Base-by-base conservation (phyloP, 805 yeast genomes). In the Ogataea pignaliae region DNA sequence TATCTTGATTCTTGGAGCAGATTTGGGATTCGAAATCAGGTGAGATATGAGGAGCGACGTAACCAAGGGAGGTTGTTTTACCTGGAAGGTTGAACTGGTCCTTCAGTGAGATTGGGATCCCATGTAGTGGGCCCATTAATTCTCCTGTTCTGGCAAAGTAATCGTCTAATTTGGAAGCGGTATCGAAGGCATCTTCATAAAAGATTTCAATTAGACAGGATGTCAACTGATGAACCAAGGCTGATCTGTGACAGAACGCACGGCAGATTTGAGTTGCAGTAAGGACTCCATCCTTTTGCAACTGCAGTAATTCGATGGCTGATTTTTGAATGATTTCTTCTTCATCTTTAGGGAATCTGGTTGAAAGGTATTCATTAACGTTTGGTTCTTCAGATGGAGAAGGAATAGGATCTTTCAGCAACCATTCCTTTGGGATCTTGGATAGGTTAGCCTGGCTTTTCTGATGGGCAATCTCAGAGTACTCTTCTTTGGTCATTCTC, bases 101-200 rank as follows among this genome's bases (percentile, higher is more conserved):
- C 51, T 73, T 73, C 35, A 72, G 56, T 0, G 76, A 72, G 15
- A 73, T 54, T 1, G 78, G 78, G 40, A 72, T 54, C 4, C 76
- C 77, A 47, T 70, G 77, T 40, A 71, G 60, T 13, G 70, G 72
- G 29, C 76, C 77, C 15, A 65, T 52, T 1, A 69, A 50, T 40
- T 62, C 55, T 1, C 72, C 72, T 13, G 64, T 55, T n/a, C 37
- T 34, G 18, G 57, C 45, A 37, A 55, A 68, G 49, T 64, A 60
- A 1, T 61, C 62, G 41, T 72, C 78, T 46, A 72, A 54, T 41
- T 61, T 60, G 36, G 61, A 43, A 1, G 78, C 78, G 39, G 66
- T 61, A 36, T 54, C 47, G 40, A 66, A 52, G 1, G 76, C 78
- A 17, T 54, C 57, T 16, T 71, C 71, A 26, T 64, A 61, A 51